phyloP scores from a whole-genome alignment of 2,329 filamentous ascomycete genomes.

The Ceratocystis destructans region DNA sequence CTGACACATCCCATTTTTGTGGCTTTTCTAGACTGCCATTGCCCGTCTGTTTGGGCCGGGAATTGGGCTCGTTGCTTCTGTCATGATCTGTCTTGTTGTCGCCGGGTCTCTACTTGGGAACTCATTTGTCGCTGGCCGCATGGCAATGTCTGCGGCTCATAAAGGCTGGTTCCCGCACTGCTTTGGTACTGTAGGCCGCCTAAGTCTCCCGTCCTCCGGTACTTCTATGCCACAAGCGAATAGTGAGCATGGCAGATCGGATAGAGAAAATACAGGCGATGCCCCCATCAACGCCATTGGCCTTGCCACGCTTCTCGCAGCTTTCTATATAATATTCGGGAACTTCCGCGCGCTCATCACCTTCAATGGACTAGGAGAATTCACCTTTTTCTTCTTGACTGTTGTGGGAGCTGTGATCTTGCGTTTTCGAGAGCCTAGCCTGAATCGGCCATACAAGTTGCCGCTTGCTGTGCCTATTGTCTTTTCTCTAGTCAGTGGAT shows the following conservation, averaged over 20 bases:
- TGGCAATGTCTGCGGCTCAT: conserved; percentile 45
- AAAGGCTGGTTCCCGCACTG: conserved; percentile 36
- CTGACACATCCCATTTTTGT: neutral
- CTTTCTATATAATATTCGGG: conserved; percentile 46
- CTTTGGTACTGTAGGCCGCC: conserved; percentile 33
- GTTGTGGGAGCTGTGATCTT: conserved; percentile 45
- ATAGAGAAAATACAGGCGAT: conserved; percentile 27
- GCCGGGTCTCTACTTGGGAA: conserved; percentile 49
- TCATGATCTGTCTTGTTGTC: conserved; percentile 46
- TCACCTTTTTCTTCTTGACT: conserved; percentile 51
- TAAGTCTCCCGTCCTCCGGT: conserved; percentile 26
- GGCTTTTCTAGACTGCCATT: conserved; percentile 36
- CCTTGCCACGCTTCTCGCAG: conserved; percentile 35
- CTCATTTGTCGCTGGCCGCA: conserved; percentile 47
- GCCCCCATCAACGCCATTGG: conserved; percentile 42
- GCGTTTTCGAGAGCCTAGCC: conserved; percentile 40
- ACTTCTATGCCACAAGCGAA: conserved; percentile 13
- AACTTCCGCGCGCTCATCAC: conserved; percentile 48
- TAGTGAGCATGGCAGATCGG: neutral
- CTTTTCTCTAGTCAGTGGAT: conserved; percentile 45
- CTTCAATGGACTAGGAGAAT: conserved; percentile 46
- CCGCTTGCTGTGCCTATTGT: conserved; percentile 35
- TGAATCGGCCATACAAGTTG: conserved; percentile 44
- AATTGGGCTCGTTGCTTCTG: conserved; percentile 40
- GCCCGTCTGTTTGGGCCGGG: conserved; percentile 39